Evolutionary conservation across 2,329 filamentous ascomycete species (phyloP), one percentile per base, ranked within the genome.

Genomic region (Rutstroemia sp.): DNA sequence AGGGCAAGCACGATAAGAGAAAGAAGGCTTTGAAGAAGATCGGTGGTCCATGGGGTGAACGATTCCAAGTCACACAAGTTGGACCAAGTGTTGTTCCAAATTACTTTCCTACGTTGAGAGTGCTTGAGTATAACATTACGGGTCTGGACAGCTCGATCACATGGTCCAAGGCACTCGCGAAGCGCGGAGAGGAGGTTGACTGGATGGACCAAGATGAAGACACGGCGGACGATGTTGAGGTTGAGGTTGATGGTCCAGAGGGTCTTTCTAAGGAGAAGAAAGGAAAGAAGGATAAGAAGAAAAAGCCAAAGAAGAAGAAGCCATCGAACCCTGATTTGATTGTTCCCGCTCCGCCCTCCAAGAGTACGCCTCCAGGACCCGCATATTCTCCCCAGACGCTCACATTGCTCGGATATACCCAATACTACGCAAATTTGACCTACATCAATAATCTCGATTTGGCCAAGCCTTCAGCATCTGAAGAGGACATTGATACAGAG

Each of bases 381-480:
- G 94, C 89, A 7, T 97, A 99, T 72, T 90, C 86, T 19, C 84
- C 87, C 7, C 94, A 99, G 69, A 76, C 89, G 0, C 76, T 97
- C 39, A 88, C 89, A 0, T 76, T 92, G 60, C 78, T 87, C 3
- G 84, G 89, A 5, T 96, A 90, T 71, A 90, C 84, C 4, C 94
- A 99, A 67, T 96, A 95, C 71, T 96, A 84, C 71, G 91, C 92
- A 59, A 99, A 99, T 70, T 75, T 99, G n/a, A 97, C 92, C 0
- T 75, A 82, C 57, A 86, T 96, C 72, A 95, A 97, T 73, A 88
- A 91, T 64, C 82, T 63, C n/a, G 39, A 88, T 58, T 78, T 84
- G 48, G 67, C 71, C 1, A 58, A 57, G 5, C 42, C 54, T 39
- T 64, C 36, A 5, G 10, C 21, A 9, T 51, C 48, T 1, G 14